phyloP scores from a whole-genome alignment of 768 basidiomycete species.

The Lenzites betulinus region DNA sequence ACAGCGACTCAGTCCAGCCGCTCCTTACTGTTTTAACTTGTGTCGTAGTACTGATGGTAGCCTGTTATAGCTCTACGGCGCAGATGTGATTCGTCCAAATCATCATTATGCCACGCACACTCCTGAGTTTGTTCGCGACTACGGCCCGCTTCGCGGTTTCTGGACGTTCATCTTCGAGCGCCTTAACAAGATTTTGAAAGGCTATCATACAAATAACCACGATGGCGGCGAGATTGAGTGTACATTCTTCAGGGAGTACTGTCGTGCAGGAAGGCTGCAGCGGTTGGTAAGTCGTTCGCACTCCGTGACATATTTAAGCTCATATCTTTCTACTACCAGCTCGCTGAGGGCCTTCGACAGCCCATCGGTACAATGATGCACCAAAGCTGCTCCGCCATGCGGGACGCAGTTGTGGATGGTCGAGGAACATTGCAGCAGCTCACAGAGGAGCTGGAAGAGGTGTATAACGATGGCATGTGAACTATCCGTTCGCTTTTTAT shows the following conservation, averaged over 20 bases:
- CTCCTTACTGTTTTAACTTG: constrained; percentile 8
- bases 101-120: constrained; percentile 41
- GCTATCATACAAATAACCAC: constrained; percentile 29
- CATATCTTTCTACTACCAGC: no score
- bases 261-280: constrained; percentile 12
- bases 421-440: constrained; percentile 1
- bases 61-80: constrained; percentile 34
- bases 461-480: background rate
- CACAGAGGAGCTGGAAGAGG: background rate
- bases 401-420: background rate
- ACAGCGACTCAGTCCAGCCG: background rate
- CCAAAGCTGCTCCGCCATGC: background rate
- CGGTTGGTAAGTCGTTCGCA: constrained; percentile 24
- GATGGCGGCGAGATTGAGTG: constrained; percentile 32
- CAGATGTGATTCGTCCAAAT: constrained; percentile 36
- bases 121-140: constrained; percentile 29
- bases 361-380: no score
- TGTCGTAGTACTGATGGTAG: no score
- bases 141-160: constrained; percentile 39
- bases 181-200: constrained; percentile 35
- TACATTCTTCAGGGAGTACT: constrained; percentile 31
- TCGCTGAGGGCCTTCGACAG: no score
- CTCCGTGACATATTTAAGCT: background rate
- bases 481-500: no score
- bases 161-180: constrained; percentile 38